A percentile compares a stretch with the other conserved stretches of the same genome.
Conservation (phyloP, 768 basidiomycete genomes). For the Candolleomyces aberdarensis region DNA sequence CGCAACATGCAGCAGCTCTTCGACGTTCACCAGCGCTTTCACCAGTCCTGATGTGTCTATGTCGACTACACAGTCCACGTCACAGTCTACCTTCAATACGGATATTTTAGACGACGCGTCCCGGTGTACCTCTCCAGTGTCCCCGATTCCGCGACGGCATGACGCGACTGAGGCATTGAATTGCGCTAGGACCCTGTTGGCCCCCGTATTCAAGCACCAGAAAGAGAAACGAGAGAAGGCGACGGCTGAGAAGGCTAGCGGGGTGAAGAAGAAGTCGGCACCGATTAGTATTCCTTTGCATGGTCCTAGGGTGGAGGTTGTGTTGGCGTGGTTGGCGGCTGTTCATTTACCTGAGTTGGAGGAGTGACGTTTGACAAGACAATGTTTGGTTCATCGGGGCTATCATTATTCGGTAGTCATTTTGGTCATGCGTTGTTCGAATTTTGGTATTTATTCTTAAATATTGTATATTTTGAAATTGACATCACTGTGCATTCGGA, state of each 20-base stretch:
- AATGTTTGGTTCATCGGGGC: too few relatives aligned
- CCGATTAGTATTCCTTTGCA: conserved; percentile 81
- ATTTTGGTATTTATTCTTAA: too few relatives aligned
- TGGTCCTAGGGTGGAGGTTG: conserved; percentile 81
- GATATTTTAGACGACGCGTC: conserved; percentile 4
- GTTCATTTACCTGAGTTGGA: conserved; percentile 79
- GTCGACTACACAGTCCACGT: neutral
- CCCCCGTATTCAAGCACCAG: conserved; percentile 65
- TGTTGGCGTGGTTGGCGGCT: conserved; percentile 82
- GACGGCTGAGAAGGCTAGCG: conserved; percentile 45
- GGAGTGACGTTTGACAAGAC: conserved; percentile 2
- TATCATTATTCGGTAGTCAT: too few relatives aligned
- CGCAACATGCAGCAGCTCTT: conserved; percentile 2
- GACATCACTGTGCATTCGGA: too few relatives aligned
- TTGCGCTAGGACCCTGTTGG: conserved; percentile 67
- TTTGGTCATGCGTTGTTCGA: too few relatives aligned
- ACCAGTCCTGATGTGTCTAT: neutral
- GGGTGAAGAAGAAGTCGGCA: conserved; percentile 53
- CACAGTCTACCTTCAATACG: neutral
- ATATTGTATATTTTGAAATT: too few relatives aligned
- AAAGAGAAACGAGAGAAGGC: conserved; percentile 53
- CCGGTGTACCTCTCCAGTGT: conserved; percentile 16
- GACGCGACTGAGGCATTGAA: conserved; percentile 60
- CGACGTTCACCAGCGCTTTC: neutral
- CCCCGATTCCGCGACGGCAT: conserved; percentile 15